Base-by-base conservation (phyloP, 140 eudicot genomes). In the Bidens hawaiensis region DNA sequence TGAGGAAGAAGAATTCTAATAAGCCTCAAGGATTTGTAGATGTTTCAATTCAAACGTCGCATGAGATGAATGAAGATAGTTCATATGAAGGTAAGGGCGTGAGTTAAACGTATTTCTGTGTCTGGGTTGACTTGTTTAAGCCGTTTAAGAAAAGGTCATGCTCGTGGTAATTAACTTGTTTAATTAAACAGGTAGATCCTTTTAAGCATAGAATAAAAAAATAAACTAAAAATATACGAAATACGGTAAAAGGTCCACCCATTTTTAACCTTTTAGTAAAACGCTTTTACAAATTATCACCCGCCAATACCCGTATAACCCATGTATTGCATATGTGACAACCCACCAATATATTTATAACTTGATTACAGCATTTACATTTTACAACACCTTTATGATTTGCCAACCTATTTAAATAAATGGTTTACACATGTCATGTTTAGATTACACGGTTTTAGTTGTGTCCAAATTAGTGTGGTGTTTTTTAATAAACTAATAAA, bases 1-100 rank as follows among this genome's bases (percentile, higher is more conserved):
- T 90, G 77, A 63, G 95, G 53, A 84, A 71, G 55, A 79, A 48
- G 80, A 83, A 71, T 50, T 83, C 95, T 6, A 75, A 79, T 64
- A 79, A 84, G 42, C 84, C 88, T 30, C 88, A 77, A 60, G 94
- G 97, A 22, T 86, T 86, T 62, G 82, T 90, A 5, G 97, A 90
- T 76, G 74, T 90, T 59, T 86, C 97, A 0, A 71, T 90, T 61
- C 82, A 85, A 11, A 64, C 86, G 25, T 83, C 91, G 2, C 78
- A 73, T 18, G 84, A 83, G 27, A 83, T 72, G 17, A 73, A 82
- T 62, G 95, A 79, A 21, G 71, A 82, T 16, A 65, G 74, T 59
- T 71, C 81, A 36, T 69, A 67, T 61, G 79, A 76, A 68, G 97
- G 97, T 82, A 88, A 40, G 21, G 34, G 53, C 51, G 47, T 22